Percentiles rank a stretch among this genome's conserved stretches.
Conservation (phyloP, 768 basidiomycete genomes). For the Boletus tomentosulus region DNA sequence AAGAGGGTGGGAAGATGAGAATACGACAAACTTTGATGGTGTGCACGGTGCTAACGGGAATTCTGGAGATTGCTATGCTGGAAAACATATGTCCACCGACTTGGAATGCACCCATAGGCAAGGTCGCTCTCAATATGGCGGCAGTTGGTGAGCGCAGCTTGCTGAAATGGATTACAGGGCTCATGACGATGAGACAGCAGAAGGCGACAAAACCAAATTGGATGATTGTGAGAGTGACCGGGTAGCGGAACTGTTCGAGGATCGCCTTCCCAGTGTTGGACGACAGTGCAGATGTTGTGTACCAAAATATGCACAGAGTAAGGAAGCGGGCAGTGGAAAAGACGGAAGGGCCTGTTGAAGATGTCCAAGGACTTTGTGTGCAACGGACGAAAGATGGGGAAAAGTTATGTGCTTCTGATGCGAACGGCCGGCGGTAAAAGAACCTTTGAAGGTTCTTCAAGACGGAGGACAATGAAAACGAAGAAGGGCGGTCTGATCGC, state of each 20-base stretch:
- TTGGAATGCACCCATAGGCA: constrained; percentile 97
- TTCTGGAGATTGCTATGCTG: constrained; percentile 93
- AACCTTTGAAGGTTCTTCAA: constrained; percentile 14
- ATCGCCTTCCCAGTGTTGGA: constrained; percentile 97
- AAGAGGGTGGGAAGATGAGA: background rate
- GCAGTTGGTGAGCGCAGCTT: constrained; percentile 66
- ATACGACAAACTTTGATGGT: constrained; percentile 82
- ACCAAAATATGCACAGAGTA: constrained; percentile 87
- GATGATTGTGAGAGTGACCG: constrained; percentile 94
- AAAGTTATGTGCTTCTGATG: constrained; percentile 11
- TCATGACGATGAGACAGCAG: constrained; percentile 85
- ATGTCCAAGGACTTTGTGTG: constrained; percentile 15
- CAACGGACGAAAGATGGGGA: constrained; percentile 26
- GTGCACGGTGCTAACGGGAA: constrained; percentile 96
- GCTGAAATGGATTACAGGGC: constrained; percentile 62
- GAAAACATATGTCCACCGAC: constrained; percentile 98
- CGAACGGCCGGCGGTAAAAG: constrained; percentile 15
- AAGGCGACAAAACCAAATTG: constrained; percentile 93
- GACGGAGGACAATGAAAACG: constrained; percentile 10
- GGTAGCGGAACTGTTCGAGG: constrained; percentile 88
- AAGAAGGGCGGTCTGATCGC: constrained; percentile 2
- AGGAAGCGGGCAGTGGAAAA: constrained; percentile 53
- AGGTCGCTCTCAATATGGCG: constrained; percentile 69
- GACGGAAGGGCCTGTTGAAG: constrained; percentile 14
- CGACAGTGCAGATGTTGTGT: constrained; percentile 86